Evolutionary conservation across 441 rosid genomes (phyloP).

Genomic region (Erodium moschatum): DNA sequence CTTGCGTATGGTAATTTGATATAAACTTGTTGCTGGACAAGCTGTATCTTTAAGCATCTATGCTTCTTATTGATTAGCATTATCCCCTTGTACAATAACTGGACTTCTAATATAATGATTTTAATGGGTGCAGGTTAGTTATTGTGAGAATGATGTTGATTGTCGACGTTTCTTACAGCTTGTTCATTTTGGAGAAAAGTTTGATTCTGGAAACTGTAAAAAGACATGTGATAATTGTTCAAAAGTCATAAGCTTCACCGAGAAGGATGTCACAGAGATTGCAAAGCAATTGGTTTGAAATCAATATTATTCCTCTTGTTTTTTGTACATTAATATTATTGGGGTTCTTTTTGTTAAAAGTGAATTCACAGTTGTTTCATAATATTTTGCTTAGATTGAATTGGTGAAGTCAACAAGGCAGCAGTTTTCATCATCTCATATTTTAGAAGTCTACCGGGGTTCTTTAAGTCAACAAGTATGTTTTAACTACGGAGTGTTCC

Average conservation of each 20-base stretch:
- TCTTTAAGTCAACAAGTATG: constrained; percentile 75
- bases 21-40: constrained; percentile 8
- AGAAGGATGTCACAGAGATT: constrained; percentile 73
- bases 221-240: constrained; percentile 87
- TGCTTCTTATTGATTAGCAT: neutral
- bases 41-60: no score
- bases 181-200: constrained; percentile 85
- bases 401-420: constrained; percentile 67
- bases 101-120: constrained; percentile 22
- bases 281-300: constrained; percentile 76
- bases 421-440: constrained; percentile 67
- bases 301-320: neutral
- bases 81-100: constrained; percentile 1
- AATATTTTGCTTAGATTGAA: constrained; percentile 50
- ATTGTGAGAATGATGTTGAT: constrained; percentile 88
- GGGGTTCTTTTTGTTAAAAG: constrained; percentile 3
- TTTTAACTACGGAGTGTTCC: neutral
- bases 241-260: constrained; percentile 46
- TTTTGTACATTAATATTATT: neutral
- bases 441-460: constrained; percentile 86
- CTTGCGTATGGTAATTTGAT: constrained; percentile 61
- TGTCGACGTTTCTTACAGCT: constrained; percentile 87
- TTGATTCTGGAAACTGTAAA: constrained; percentile 56
- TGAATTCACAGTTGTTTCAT: constrained; percentile 15
- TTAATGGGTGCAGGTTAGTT: constrained; percentile 64